phyloP scores from a whole-genome alignment of 1,139 yeast genomes.

The Debaryomyces robertsiae region DNA sequence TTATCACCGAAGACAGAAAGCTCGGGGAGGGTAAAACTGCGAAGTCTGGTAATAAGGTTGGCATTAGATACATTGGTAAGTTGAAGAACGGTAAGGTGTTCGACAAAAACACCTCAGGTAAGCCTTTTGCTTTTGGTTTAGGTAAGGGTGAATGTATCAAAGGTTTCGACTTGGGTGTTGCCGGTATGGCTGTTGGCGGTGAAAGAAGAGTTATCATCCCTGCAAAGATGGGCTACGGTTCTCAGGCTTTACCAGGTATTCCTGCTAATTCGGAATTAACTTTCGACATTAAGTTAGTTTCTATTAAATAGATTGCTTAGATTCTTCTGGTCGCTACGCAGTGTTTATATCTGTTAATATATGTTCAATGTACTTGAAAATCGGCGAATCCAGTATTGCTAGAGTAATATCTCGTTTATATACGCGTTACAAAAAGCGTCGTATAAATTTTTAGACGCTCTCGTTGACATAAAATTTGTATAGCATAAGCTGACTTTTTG shows the following conservation, averaged over 20 bases:
- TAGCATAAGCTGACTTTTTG: constrained; percentile 2
- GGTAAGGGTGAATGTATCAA: constrained; percentile 99
- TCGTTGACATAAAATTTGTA: constrained; percentile 8
- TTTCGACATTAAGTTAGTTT: constrained; percentile 91
- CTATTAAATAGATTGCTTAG: constrained; percentile 61
- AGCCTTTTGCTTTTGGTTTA: constrained; percentile 86
- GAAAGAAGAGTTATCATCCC: constrained; percentile 98
- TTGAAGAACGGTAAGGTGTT: constrained; percentile 94
- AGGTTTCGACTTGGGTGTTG: constrained; percentile 98
- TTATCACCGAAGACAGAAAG: constrained; percentile 88
- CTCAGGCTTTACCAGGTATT: constrained; percentile 91
- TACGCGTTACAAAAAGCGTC: constrained; percentile 8
- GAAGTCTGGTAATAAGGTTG: constrained; percentile 87
- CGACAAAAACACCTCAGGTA: constrained; percentile 96
- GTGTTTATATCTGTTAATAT: background rate
- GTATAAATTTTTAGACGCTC: constrained; percentile 13
- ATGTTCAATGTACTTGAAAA: constrained; percentile 5
- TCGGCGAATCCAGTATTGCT: background rate
- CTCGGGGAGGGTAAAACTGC: constrained; percentile 86
- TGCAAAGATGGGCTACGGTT: constrained; percentile 95
- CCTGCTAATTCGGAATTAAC: constrained; percentile 96
- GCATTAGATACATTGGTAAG: constrained; percentile 97
- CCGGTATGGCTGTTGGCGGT: constrained; percentile 98
- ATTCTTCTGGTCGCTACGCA: constrained; percentile 1
- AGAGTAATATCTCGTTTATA: constrained; percentile 1